Evolutionary conservation across 805 yeast genomes (phyloP).

Genomic region (Kodamaea sagamina): DNA sequence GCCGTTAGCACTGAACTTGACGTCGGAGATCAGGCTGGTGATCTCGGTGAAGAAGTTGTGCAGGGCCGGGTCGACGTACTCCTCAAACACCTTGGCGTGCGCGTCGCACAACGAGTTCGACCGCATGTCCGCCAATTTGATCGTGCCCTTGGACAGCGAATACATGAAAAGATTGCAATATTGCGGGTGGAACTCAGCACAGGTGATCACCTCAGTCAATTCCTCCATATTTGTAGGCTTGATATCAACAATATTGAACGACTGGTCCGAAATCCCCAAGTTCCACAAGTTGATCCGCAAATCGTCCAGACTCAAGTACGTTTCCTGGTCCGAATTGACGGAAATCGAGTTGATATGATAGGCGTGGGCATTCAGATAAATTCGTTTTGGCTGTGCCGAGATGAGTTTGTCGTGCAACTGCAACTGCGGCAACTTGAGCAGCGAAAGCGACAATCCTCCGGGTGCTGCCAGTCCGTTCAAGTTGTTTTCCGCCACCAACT

Average conservation of each 20-base stretch:
- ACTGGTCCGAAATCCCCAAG: constrained; percentile 88
- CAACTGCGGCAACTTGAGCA: constrained; percentile 78
- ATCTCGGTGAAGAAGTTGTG: constrained; percentile 97
- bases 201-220: constrained; percentile 94
- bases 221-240: constrained; percentile 99
- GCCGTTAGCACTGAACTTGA: constrained; percentile 88
- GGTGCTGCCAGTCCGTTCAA: constrained; percentile 37
- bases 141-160: constrained; percentile 92
- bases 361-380: constrained; percentile 95
- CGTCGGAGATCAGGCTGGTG: constrained; percentile 91
- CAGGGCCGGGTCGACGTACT: constrained; percentile 85
- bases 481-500: constrained; percentile 90
- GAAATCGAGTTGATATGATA: constrained; percentile 96
- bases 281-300: constrained; percentile 95
- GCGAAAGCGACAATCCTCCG: constrained; percentile 32
- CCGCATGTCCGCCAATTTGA: constrained; percentile 95
- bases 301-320: constrained; percentile 91
- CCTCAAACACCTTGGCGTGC: constrained; percentile 87
- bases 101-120: constrained; percentile 90
- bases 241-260: constrained; percentile 95
- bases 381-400: constrained; percentile 89
- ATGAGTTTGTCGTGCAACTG: constrained; percentile 94
- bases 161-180: constrained; percentile 94
- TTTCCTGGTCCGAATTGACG: constrained; percentile 93
- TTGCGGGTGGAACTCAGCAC: constrained; percentile 93